Evolutionary conservation across 164 flowering plant genomes (phyloP).

Genomic region (Sedum album): DNA sequence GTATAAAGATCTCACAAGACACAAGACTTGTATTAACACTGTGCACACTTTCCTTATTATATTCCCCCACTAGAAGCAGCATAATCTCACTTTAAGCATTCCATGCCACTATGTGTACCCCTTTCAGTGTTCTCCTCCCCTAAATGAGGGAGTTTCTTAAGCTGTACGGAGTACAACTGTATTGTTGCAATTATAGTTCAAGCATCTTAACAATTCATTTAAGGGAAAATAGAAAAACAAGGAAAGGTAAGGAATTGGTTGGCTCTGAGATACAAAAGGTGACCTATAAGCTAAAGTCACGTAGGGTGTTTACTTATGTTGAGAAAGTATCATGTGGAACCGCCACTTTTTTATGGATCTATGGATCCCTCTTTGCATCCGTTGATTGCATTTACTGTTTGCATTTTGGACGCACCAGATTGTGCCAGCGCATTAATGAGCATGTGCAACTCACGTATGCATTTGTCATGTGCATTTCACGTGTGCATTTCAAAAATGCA

Average conservation of each 20-base stretch:
- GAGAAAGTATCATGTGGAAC: too few relatives aligned
- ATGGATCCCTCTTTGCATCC: too few relatives aligned
- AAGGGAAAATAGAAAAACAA: background rate
- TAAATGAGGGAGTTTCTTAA: constrained; percentile 1
- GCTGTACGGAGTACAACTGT: background rate
- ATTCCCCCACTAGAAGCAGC: background rate
- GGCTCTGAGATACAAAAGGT: background rate
- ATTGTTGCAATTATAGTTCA: constrained; percentile 1
- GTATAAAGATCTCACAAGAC: too few relatives aligned
- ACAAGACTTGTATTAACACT: background rate
- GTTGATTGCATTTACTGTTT: too few relatives aligned
- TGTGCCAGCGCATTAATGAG: too few relatives aligned
- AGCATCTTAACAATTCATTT: background rate
- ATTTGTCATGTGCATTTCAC: too few relatives aligned
- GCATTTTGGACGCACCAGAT: too few relatives aligned
- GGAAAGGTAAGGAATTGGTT: background rate
- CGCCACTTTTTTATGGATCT: too few relatives aligned
- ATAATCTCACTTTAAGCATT: constrained; percentile 2
- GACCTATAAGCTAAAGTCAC: background rate
- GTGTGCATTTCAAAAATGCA: too few relatives aligned
- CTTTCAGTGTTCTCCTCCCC: background rate
- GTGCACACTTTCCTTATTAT: background rate
- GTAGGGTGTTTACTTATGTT: too few relatives aligned
- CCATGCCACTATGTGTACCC: constrained; percentile 4
- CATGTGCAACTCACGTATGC: too few relatives aligned